These are phyloP conservation scores for Leccinum boreale DNA, from an alignment of 768 basidiomycete genomes.

Conservation along the genomic window DNA sequence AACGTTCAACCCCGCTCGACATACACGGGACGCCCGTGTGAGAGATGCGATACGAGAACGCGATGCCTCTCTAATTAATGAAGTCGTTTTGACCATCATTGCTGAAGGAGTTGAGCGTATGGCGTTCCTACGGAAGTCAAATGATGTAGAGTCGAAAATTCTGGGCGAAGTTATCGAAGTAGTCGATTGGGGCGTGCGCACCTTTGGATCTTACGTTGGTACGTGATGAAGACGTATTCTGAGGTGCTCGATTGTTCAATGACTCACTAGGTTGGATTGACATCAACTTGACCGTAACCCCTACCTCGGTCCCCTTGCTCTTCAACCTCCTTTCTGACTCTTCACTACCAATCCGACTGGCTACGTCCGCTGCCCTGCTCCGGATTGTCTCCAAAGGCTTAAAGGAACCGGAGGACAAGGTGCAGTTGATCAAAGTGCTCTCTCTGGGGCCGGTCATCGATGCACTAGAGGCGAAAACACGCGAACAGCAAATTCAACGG, in stretches of 20 bases:
- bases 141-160: constrained; percentile 44
- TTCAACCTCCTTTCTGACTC: constrained; percentile 79
- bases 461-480: constrained; percentile 75
- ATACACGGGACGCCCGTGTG: constrained; percentile 78
- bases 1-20: constrained; percentile 62
- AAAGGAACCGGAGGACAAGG: constrained; percentile 85
- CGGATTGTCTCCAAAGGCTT: constrained; percentile 91
- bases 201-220: constrained; percentile 94
- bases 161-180: constrained; percentile 66
- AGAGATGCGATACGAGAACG: constrained; percentile 87
- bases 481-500: constrained; percentile 59
- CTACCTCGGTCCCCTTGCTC: constrained; percentile 78
- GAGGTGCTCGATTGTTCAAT: neutral
- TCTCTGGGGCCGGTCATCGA: constrained; percentile 80
- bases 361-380: constrained; percentile 74
- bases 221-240: constrained; percentile 33
- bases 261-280: constrained; percentile 87
- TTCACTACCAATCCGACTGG: constrained; percentile 75
- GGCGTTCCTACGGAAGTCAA: constrained; percentile 46
- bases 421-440: constrained; percentile 86
- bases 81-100: constrained; percentile 81
- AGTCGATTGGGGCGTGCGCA: constrained; percentile 89
- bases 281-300: constrained; percentile 93
- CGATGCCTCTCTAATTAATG: constrained; percentile 84
- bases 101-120: constrained; percentile 65